Percentiles rank a stretch among this genome's conserved stretches.
Conservation (phyloP, 495 filamentous ascomycete species). For the Aspergillus ellipticus region DNA sequence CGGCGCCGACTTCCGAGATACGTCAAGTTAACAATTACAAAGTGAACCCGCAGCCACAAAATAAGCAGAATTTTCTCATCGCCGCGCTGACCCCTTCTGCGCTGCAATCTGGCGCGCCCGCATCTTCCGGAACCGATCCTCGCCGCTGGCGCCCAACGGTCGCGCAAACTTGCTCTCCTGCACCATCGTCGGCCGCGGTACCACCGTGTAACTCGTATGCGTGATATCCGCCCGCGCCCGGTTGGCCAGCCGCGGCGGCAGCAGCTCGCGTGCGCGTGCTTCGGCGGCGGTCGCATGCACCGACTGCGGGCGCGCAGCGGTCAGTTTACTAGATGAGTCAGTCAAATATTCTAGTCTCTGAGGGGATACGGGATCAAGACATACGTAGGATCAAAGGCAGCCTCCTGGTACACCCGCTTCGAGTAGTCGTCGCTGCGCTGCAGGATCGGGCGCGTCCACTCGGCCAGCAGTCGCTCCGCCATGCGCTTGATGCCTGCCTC, state of each 20-base stretch:
- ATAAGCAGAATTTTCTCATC: slow-evolving; percentile 15
- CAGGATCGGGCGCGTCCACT: slow-evolving; percentile 96
- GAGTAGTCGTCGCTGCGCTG: slow-evolving; percentile 90
- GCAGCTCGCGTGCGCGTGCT: slow-evolving; percentile 66
- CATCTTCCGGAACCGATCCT: slow-evolving; percentile 80
- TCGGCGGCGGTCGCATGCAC: slow-evolving; percentile 54
- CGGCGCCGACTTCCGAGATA: not conserved
- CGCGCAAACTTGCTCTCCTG: slow-evolving; percentile 50
- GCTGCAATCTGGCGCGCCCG: slow-evolving; percentile 62
- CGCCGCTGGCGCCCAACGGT: slow-evolving; percentile 67
- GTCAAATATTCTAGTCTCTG: not conserved
- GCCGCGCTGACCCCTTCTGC: slow-evolving; percentile 45
- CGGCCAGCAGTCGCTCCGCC: slow-evolving; percentile 82
- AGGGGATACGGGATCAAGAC: slow-evolving; percentile 8
- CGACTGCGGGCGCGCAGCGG: slow-evolving; percentile 42
- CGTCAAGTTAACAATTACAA: not conserved
- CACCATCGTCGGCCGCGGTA: slow-evolving; percentile 59
- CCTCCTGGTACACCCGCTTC: slow-evolving; percentile 61
- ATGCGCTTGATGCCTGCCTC: slow-evolving; percentile 85
- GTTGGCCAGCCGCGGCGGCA: slow-evolving; percentile 64
- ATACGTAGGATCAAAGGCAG: slow-evolving; percentile 56
- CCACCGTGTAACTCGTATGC: slow-evolving; percentile 78
- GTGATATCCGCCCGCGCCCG: slow-evolving; percentile 66
- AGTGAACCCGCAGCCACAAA: slow-evolving; percentile 2
- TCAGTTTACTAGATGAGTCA: slow-evolving; percentile 34